A percentile compares a stretch with the other conserved stretches of the same genome.
phyloP scores from a whole-genome alignment of 805 yeast genomes.

The Teunomyces kruisii region DNA sequence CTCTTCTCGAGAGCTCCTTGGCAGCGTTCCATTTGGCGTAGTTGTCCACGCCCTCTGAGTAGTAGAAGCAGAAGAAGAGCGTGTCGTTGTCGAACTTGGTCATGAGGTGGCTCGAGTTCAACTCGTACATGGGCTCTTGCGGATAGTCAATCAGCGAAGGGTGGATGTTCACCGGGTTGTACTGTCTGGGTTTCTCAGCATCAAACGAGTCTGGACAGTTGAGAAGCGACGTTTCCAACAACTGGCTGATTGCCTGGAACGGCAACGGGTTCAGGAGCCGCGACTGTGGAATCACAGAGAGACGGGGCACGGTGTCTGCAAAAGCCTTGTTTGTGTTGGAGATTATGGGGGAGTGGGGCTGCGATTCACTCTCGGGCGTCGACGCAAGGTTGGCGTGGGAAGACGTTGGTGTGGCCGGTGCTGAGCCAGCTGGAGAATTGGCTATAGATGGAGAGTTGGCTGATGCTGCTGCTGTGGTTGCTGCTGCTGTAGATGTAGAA shows the following conservation, averaged over 20 bases:
- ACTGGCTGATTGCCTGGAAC: conserved; percentile 50
- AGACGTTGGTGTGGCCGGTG: no score
- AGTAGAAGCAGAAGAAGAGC: conserved; percentile 88
- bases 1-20: conserved; percentile 70
- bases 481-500: not conserved
- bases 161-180: conserved; percentile 77
- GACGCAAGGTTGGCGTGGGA: not conserved
- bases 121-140: conserved; percentile 71
- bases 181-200: conserved; percentile 78
- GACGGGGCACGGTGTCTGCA: conserved; percentile 22
- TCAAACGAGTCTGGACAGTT: conserved; percentile 94
- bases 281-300: conserved; percentile 32
- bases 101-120: conserved; percentile 59
- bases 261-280: conserved; percentile 55
- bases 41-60: conserved; percentile 46
- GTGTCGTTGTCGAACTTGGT: conserved; percentile 82
- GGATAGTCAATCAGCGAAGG: conserved; percentile 92
- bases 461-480: not conserved
- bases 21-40: conserved; percentile 59
- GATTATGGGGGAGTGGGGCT: conserved; percentile 19
- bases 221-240: conserved; percentile 74
- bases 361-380: not conserved
- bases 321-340: conserved; percentile 12
- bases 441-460: not conserved
- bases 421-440: no score